Evolutionary conservation across 805 yeast genomes (phyloP).

Genomic region (Ogataea nitratoaversa): DNA sequence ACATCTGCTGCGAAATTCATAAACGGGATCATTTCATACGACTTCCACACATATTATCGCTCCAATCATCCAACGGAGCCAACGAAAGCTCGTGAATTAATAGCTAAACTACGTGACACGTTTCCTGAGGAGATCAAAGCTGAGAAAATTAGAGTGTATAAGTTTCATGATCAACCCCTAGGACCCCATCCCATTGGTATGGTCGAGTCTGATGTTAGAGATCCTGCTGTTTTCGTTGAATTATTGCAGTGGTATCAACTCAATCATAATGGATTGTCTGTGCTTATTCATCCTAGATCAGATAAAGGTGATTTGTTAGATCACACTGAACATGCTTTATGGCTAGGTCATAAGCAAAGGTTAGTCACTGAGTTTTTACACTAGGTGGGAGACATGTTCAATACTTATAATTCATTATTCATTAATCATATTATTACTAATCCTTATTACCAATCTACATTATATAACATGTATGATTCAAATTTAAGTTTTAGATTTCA

Average conservation of each 20-base stretch:
- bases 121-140: constrained; percentile 26
- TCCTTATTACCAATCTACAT: too few species aligned
- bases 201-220: constrained; percentile 54
- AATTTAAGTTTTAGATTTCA: too few species aligned
- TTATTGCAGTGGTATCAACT: constrained; percentile 49
- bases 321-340: constrained; percentile 51
- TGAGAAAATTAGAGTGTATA: constrained; percentile 40
- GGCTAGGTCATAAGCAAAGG: constrained; percentile 43
- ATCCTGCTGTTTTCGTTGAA: constrained; percentile 40
- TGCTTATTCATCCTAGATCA: constrained; percentile 50
- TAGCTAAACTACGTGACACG: constrained; percentile 20
- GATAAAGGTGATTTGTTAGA: constrained; percentile 39
- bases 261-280: constrained; percentile 49
- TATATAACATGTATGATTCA: too few species aligned
- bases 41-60: constrained; percentile 53
- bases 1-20: constrained; percentile 3
- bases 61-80: constrained; percentile 32
- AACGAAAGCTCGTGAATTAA: constrained; percentile 27
- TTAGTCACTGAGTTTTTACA: constrained; percentile 10
- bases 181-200: constrained; percentile 59
- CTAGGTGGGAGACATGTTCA: background rate
- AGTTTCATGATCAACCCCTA: constrained; percentile 43
- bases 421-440: background rate
- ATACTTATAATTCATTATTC: too few species aligned
- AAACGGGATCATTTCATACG: constrained; percentile 39